A percentile compares a stretch with the other conserved stretches of the same genome.
phyloP scores from a whole-genome alignment of 805 yeast species.

The Kodamaea kakaduensis region DNA sequence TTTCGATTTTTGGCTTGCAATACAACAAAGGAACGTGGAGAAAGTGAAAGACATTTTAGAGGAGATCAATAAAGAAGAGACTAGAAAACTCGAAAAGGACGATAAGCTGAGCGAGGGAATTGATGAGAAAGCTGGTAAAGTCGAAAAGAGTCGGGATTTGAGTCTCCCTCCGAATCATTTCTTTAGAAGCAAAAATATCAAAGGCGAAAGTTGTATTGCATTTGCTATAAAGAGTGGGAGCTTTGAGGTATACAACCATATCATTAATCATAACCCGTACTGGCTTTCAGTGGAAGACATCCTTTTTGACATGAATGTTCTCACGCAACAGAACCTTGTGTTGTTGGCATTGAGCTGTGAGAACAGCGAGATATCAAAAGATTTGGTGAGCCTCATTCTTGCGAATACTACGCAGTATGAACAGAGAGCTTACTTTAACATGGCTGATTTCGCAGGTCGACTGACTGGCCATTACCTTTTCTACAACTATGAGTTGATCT shows the following conservation, averaged over 20 bases:
- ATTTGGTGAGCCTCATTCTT: constrained; percentile 40
- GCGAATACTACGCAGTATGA: constrained; percentile 44
- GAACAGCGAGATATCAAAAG: constrained; percentile 42
- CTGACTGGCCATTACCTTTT: constrained; percentile 72
- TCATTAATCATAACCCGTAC: constrained; percentile 43
- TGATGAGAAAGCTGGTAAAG: no score
- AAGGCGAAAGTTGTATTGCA: constrained; percentile 72
- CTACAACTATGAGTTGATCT: constrained; percentile 50
- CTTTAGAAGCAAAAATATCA: constrained; percentile 21
- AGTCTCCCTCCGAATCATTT: constrained; percentile 24
- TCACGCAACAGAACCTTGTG: constrained; percentile 52
- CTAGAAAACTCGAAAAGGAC: no score
- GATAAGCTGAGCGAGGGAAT: constrained; percentile 7
- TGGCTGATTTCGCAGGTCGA: constrained; percentile 50
- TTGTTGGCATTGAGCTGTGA: constrained; percentile 59
- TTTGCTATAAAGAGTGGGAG: constrained; percentile 53
- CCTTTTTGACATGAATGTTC: constrained; percentile 54
- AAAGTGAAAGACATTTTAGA: constrained; percentile 12
- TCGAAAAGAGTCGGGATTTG: no score
- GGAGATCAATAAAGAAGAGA: constrained; percentile 14
- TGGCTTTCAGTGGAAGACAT: constrained; percentile 65
- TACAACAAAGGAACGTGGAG: constrained; percentile 30
- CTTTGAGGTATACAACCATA: constrained; percentile 38
- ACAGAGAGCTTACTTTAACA: constrained; percentile 44
- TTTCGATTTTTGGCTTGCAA: constrained; percentile 48